Conservation (phyloP, 169 alveolate genomes). For the Miamiensis avidus region DNA sequence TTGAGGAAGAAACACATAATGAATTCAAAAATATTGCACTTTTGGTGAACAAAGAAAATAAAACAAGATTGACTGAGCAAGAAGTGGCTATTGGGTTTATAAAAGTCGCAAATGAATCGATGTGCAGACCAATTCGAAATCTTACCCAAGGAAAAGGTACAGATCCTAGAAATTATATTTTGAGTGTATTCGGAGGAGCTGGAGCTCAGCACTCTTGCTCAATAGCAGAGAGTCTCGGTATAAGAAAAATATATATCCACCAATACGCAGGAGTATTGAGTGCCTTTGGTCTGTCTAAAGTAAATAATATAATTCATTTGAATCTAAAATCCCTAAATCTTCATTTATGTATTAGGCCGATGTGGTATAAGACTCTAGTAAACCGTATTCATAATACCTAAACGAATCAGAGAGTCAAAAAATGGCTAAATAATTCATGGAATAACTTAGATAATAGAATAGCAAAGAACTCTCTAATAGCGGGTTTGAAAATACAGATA, state of each 20-base stretch:
- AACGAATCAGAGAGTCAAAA: not conserved
- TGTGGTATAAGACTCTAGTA: not conserved
- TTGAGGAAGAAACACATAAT: slow-evolving; percentile 32
- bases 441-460: not conserved
- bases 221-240: slow-evolving; percentile 73
- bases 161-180: slow-evolving; percentile 67
- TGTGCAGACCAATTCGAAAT: slow-evolving; percentile 82
- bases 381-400: not conserved
- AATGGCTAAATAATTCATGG: not conserved
- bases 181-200: slow-evolving; percentile 88
- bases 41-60: slow-evolving; percentile 37
- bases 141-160: slow-evolving; percentile 77
- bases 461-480: not conserved
- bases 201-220: slow-evolving; percentile 87
- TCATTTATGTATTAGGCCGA: not conserved
- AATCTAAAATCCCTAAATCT: not conserved
- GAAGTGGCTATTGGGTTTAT: slow-evolving; percentile 83
- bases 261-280: slow-evolving; percentile 79
- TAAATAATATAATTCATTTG: not conserved
- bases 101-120: slow-evolving; percentile 85
- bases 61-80: slow-evolving; percentile 11
- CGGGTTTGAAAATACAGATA: not conserved
- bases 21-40: slow-evolving; percentile 55
- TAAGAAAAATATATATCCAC: slow-evolving; percentile 71
- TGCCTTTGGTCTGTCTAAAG: slow-evolving; percentile 83